Evolutionary conservation across 1,284 basidiomycete genomes (phyloP), one percentile per base, ranked within the genome.

Genomic region (Puccinia hordei): DNA sequence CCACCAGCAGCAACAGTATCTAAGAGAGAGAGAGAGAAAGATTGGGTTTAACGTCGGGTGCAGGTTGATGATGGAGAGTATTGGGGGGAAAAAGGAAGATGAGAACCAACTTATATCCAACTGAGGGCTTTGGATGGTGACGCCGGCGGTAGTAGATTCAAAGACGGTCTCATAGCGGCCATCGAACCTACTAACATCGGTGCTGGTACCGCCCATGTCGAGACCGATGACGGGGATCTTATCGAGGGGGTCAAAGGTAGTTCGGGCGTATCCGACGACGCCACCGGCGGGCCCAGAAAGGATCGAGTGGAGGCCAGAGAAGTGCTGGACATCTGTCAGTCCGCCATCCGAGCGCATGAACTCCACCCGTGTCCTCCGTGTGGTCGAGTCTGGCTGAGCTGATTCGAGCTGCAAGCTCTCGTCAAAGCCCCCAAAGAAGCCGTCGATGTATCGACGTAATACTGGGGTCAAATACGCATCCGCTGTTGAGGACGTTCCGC

Each of bases 381-480:
- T 82, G n/a, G 46, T 17, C 2, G 41, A 38, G 6, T 35, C 19
- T 9, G 57, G 57, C 22, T 73, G 75, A 1, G 83, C 83, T n/a
- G 83, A 91, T 90, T 10, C 71, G 57, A 85, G 84, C 13, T 88
- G 88, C 84, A 94, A 87, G 82, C 91, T 90, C 49, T 88, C 89
- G 82, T 95, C 92, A 83, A 98, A 98, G 0, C 95, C 94, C 44
- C 87, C 86, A 86, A 95, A 97, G 88, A 98, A 97, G 0, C 94
- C 93, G 82, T 95, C 91, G n/a, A 98, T 89, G 84, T 98, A 98
- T 41, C 90, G 88, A 30, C 89, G 88, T 49, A 98, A 87, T 68
- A 97, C 92, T 0, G 95, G 96, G 0, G 95, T 98, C 41, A 98
- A 90, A 85, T 99, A 99, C 1, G 96, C 97, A 83, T 99, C 96